Conservation (phyloP, 2,329 filamentous ascomycete genomes). For the Fusarium camptoceras region DNA sequence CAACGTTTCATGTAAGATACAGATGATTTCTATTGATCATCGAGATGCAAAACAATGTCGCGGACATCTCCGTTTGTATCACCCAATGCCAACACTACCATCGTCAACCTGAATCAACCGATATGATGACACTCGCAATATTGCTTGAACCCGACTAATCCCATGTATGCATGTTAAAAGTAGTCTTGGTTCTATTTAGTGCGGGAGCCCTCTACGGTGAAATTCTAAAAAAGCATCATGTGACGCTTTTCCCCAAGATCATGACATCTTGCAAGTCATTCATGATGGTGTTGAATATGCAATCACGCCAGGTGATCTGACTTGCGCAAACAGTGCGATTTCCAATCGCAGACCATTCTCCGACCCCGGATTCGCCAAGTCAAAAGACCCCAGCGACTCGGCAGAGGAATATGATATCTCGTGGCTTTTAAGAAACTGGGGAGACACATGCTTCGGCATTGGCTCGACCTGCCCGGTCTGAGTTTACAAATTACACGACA, state of each 20-base stretch:
- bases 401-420: slow-evolving; percentile 8
- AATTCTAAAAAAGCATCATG: slow-evolving; percentile 27
- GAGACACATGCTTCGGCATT: slow-evolving; percentile 33
- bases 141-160: slow-evolving; percentile 2
- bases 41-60: neutral
- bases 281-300: slow-evolving; percentile 29
- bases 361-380: slow-evolving; percentile 2
- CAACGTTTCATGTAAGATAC: neutral
- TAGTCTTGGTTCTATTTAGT: slow-evolving; percentile 22
- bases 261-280: slow-evolving; percentile 34
- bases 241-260: slow-evolving; percentile 35
- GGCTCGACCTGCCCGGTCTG: slow-evolving; percentile 25
- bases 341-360: neutral
- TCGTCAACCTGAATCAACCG: slow-evolving; percentile 19
- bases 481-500: slow-evolving; percentile 29
- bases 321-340: slow-evolving; percentile 32
- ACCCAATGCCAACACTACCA: slow-evolving; percentile 16
- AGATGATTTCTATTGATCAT: neutral
- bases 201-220: slow-evolving; percentile 23
- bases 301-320: slow-evolving; percentile 12
- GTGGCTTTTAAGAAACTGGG: slow-evolving; percentile 10
- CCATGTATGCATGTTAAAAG: slow-evolving; percentile 21
- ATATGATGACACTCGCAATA: slow-evolving; percentile 4
- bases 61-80: slow-evolving; percentile 20
- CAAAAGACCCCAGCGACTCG: neutral